A percentile compares a stretch with the other conserved stretches of the same genome.
These are phyloP conservation scores for Bocquillonia castaneifolia DNA, from an alignment of 441 rosid genomes.

Conservation along the genomic window DNA sequence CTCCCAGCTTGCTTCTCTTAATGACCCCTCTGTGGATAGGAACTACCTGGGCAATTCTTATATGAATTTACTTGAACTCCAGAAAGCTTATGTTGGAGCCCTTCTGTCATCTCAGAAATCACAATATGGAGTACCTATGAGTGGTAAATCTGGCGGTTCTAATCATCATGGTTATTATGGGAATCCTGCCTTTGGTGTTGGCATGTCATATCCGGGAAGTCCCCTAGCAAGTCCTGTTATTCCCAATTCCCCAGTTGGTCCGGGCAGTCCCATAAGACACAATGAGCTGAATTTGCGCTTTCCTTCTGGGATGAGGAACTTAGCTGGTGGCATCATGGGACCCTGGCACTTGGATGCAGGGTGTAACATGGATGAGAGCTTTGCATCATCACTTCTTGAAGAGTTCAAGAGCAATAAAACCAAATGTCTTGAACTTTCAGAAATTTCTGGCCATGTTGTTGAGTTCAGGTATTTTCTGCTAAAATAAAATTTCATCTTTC, in stretches of 20 bases:
- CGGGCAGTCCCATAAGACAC: conserved; percentile 50
- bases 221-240: conserved; percentile 38
- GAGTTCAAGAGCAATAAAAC: conserved; percentile 72
- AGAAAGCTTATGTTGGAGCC: conserved; percentile 52
- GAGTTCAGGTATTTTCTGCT: conserved; percentile 53
- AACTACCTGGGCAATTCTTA: conserved; percentile 45
- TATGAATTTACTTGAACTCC: conserved; percentile 50
- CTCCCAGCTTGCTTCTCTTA: conserved; percentile 42
- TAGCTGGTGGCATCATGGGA: conserved; percentile 47
- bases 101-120: conserved; percentile 48
- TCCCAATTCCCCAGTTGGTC: conserved; percentile 50
- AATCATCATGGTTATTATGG: conserved; percentile 41
- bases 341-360: conserved; percentile 52
- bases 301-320: conserved; percentile 50
- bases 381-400: conserved; percentile 51
- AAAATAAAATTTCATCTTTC: too few relatives aligned
- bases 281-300: conserved; percentile 42
- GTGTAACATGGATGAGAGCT: conserved; percentile 44
- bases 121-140: conserved; percentile 40
- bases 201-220: conserved; percentile 53
- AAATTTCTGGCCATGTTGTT: conserved; percentile 68
- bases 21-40: conserved; percentile 42
- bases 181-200: conserved; percentile 46
- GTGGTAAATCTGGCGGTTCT: conserved; percentile 41
- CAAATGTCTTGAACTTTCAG: conserved; percentile 61